Conservation (phyloP, 768 basidiomycete genomes). For the Lactifluus pinguis region DNA sequence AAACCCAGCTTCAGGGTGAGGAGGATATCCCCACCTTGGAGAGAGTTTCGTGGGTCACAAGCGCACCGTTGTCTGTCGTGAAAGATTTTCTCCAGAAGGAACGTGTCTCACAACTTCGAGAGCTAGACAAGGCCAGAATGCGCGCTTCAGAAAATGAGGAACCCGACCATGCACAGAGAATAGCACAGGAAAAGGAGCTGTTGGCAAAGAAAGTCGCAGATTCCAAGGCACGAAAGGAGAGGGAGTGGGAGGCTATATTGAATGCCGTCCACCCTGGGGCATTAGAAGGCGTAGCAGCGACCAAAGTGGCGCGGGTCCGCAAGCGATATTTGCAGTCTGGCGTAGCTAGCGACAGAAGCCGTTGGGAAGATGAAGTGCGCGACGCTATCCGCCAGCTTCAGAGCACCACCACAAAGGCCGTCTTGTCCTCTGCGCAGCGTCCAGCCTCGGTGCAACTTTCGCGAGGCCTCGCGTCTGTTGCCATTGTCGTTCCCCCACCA, state of each 20-base stretch:
- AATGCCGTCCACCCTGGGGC: slow-evolving; percentile 44
- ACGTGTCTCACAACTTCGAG: neutral
- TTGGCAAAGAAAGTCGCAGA: slow-evolving; percentile 60
- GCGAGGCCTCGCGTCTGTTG: neutral
- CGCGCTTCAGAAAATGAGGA: neutral
- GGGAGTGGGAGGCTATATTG: slow-evolving; percentile 57
- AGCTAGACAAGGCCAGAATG: slow-evolving; percentile 20
- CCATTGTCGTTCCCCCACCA: neutral
- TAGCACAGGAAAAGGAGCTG: slow-evolving; percentile 39
- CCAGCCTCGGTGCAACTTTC: neutral
- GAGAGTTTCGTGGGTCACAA: slow-evolving; percentile 43
- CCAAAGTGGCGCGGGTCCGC: slow-evolving; percentile 47
- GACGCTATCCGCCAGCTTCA: slow-evolving; percentile 49
- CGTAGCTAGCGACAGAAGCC: slow-evolving; percentile 37
- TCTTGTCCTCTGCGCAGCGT: slow-evolving; percentile 30
- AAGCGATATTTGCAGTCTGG: slow-evolving; percentile 50
- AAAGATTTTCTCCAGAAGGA: slow-evolving; percentile 37
- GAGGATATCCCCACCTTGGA: slow-evolving; percentile 34
- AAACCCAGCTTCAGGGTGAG: slow-evolving; percentile 41
- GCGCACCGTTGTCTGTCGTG: slow-evolving; percentile 46
- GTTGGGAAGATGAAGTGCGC: slow-evolving; percentile 58
- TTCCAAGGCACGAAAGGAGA: slow-evolving; percentile 47
- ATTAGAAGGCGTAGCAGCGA: slow-evolving; percentile 37
- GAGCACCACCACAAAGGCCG: slow-evolving; percentile 38
- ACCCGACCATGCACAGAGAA: slow-evolving; percentile 26